Evolutionary conservation across 2,329 filamentous ascomycete species (phyloP).

Genomic region (Cladorrhinum sp.): DNA sequence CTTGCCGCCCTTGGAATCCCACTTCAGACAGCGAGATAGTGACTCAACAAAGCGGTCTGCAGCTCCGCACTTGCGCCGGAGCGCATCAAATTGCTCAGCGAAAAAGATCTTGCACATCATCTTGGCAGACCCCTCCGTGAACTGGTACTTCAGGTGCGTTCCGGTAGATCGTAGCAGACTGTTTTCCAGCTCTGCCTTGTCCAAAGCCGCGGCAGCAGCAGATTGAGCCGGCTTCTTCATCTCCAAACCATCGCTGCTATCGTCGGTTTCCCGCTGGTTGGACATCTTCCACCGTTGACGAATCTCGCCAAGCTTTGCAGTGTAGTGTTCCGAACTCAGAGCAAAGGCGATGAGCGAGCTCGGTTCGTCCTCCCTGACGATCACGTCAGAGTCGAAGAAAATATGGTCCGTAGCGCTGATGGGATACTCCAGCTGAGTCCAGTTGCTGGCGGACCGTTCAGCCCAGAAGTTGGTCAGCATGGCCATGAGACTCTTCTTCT

Average conservation of each 20-base stretch:
- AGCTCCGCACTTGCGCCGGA: constrained; percentile 88
- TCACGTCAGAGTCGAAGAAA: constrained; percentile 94
- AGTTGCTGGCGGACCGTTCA: constrained; percentile 91
- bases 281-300: constrained; percentile 48
- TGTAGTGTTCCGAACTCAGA: constrained; percentile 82
- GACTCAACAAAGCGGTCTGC: constrained; percentile 94
- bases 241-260: constrained; percentile 28
- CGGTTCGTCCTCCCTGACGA: constrained; percentile 94
- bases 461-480: constrained; percentile 98
- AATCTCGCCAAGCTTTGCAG: constrained; percentile 70
- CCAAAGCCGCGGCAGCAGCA: constrained; percentile 39
- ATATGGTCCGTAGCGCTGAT: constrained; percentile 86
- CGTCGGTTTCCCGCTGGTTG: constrained; percentile 38
- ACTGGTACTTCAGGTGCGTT: constrained; percentile 94
- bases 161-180: constrained; percentile 81
- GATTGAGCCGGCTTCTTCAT: constrained; percentile 33
- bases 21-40: constrained; percentile 90
- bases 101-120: constrained; percentile 99
- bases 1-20: constrained; percentile 97
- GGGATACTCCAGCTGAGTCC: constrained; percentile 89
- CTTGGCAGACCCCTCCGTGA: constrained; percentile 86
- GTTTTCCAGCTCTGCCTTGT: constrained; percentile 76
- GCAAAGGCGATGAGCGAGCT: constrained; percentile 95
- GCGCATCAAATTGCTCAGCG: constrained; percentile 93
- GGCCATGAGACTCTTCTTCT: constrained; percentile 90